A percentile compares a stretch with the other conserved stretches of the same genome.
phyloP scores from a whole-genome alignment of 2,329 filamentous ascomycete genomes.

The Calonectria hongkongensis region DNA sequence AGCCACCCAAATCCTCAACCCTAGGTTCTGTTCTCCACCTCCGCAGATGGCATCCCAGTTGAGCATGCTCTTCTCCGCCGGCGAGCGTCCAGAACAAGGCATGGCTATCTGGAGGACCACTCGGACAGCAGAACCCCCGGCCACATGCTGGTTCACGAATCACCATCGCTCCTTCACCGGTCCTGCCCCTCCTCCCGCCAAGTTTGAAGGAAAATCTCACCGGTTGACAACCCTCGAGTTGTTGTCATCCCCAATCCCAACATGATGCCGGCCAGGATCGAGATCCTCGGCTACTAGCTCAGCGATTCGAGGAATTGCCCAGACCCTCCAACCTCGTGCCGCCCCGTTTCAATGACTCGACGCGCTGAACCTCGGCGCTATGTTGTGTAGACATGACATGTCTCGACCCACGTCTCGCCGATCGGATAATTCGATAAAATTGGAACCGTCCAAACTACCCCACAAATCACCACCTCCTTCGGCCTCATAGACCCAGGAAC shows the following conservation, averaged over 20 bases:
- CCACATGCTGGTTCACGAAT: slow-evolving; percentile 23
- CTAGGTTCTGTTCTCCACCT: slow-evolving; percentile 15
- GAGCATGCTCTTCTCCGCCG: slow-evolving; percentile 14
- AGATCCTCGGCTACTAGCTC: slow-evolving; percentile 29
- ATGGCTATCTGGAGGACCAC: slow-evolving; percentile 13
- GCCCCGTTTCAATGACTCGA: slow-evolving; percentile 29
- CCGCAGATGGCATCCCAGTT: slow-evolving; percentile 21
- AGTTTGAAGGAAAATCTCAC: slow-evolving; percentile 24
- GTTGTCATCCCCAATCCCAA: slow-evolving; percentile 15
- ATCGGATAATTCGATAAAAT: slow-evolving; percentile 35
- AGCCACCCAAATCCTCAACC: slow-evolving; percentile 10
- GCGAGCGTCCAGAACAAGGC: slow-evolving; percentile 8
- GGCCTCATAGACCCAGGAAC: slow-evolving; percentile 17
- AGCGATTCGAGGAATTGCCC: slow-evolving; percentile 14
- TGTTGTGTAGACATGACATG: slow-evolving; percentile 10
- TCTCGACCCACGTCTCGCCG: slow-evolving; percentile 27
- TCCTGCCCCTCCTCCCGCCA: slow-evolving; percentile 1
- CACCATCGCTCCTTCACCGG: slow-evolving; percentile 11
- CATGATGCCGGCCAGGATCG: slow-evolving; percentile 9
- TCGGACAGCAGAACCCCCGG: slow-evolving; percentile 8
- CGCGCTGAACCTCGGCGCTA: not conserved
- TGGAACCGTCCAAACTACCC: slow-evolving; percentile 29
- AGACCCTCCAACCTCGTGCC: not conserved
- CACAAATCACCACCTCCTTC: slow-evolving; percentile 31
- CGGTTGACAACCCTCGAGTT: slow-evolving; percentile 12